Evolutionary conservation across 345 rosid species (phyloP).

Genomic region (Durio zibethinus): DNA sequence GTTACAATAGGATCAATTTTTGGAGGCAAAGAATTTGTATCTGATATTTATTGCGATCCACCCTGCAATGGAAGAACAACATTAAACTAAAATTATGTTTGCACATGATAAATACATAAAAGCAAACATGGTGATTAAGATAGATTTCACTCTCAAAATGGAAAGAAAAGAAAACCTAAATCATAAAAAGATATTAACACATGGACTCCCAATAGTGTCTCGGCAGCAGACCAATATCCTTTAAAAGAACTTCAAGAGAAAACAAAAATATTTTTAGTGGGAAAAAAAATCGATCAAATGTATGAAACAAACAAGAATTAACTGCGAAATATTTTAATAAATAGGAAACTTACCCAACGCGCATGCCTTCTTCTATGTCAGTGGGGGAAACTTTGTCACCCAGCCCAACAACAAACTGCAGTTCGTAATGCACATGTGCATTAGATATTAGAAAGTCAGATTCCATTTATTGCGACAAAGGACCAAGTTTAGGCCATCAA

Average conservation of each 20-base stretch:
- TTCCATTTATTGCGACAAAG: not conserved
- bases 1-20: slow-evolving; percentile 99
- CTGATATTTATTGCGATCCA: slow-evolving; percentile 72
- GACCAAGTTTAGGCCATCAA: not conserved
- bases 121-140: not conserved
- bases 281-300: not conserved
- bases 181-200: not conserved
- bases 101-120: not conserved
- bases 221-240: no score
- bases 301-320: not conserved
- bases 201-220: no score
- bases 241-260: not conserved
- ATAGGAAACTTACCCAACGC: slow-evolving; percentile 53
- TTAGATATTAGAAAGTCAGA: not conserved
- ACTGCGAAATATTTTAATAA: not conserved
- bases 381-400: slow-evolving; percentile 81
- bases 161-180: not conserved
- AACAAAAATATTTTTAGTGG: not conserved
- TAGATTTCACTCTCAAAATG: no score
- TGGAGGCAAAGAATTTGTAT: slow-evolving; percentile 96
- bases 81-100: slow-evolving; percentile 4
- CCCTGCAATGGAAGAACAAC: slow-evolving; percentile 37
- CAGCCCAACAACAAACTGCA: slow-evolving; percentile 75
- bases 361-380: slow-evolving; percentile 78
- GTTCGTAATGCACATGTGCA: not conserved